Conservation (phyloP, 2,329 filamentous ascomycete species). For the Aspergillus thermomutatus region DNA sequence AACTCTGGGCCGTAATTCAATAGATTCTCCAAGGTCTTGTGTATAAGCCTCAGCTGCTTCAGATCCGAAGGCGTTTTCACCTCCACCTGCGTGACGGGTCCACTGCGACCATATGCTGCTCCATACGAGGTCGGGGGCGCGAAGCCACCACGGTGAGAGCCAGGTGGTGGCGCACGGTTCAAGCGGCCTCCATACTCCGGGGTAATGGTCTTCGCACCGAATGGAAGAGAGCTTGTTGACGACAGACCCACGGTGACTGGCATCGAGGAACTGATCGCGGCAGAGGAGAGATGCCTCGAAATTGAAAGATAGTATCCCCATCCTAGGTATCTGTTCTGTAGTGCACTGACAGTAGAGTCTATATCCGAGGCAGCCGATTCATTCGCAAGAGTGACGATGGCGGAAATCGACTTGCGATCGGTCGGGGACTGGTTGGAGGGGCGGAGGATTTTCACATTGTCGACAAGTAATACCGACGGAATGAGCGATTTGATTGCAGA, state of each 20-base stretch:
- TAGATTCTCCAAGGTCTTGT: slow-evolving; percentile 79
- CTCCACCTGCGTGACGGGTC: slow-evolving; percentile 60
- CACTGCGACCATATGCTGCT: slow-evolving; percentile 45
- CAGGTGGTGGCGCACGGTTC: slow-evolving; percentile 48
- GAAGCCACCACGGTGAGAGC: slow-evolving; percentile 59
- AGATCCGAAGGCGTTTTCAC: slow-evolving; percentile 75
- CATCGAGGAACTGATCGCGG: slow-evolving; percentile 56
- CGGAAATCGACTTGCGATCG: slow-evolving; percentile 69
- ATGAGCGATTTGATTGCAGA: slow-evolving; percentile 50
- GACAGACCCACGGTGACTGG: slow-evolving; percentile 48
- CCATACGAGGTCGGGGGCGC: slow-evolving; percentile 73
- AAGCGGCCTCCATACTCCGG: slow-evolving; percentile 45
- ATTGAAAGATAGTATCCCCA: slow-evolving; percentile 78
- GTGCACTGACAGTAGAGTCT: slow-evolving; percentile 69
- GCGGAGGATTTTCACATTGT: slow-evolving; percentile 69
- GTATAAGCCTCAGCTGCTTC: slow-evolving; percentile 75
- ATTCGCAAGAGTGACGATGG: slow-evolving; percentile 75
- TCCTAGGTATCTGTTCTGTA: slow-evolving; percentile 82
- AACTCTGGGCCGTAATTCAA: slow-evolving; percentile 80
- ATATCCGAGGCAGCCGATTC: slow-evolving; percentile 82
- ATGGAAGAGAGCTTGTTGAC: slow-evolving; percentile 60
- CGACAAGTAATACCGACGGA: slow-evolving; percentile 59
- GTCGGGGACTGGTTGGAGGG: slow-evolving; percentile 45
- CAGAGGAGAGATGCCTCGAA: slow-evolving; percentile 78
- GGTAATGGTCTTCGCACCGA: slow-evolving; percentile 69